These are phyloP conservation scores for Penicilliopsis zonata DNA, from an alignment of 495 filamentous ascomycete species.

Conservation along the genomic window DNA sequence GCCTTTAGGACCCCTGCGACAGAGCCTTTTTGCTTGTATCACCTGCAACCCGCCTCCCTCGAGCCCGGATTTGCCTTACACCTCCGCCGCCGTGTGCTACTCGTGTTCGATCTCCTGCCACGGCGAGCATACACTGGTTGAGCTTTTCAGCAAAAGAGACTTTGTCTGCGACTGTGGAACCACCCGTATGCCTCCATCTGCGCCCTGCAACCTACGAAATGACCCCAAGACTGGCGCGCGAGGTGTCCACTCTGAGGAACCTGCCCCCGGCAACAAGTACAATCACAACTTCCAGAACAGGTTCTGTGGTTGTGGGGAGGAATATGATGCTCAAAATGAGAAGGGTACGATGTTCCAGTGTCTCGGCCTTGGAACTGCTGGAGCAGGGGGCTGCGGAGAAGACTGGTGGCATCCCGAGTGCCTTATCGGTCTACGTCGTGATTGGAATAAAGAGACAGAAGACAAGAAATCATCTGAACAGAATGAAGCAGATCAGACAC, in stretches of 20 bases:
- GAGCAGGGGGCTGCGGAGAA: slow-evolving; percentile 84
- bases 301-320: slow-evolving; percentile 81
- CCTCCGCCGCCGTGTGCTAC: slow-evolving; percentile 81
- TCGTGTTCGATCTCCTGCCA: slow-evolving; percentile 95
- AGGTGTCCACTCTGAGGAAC: slow-evolving; percentile 63
- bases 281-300: slow-evolving; percentile 89
- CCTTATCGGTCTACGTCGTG: slow-evolving; percentile 61
- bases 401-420: slow-evolving; percentile 99
- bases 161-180: slow-evolving; percentile 98
- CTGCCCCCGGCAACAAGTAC: slow-evolving; percentile 68
- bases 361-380: slow-evolving; percentile 66
- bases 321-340: slow-evolving; percentile 76
- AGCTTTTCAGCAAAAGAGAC: slow-evolving; percentile 90
- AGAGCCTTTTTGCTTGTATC: slow-evolving; percentile 78
- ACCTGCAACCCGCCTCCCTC: slow-evolving; percentile 79
- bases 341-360: slow-evolving; percentile 99
- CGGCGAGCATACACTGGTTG: slow-evolving; percentile 86
- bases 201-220: slow-evolving; percentile 66
- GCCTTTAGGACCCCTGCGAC: slow-evolving; percentile 72
- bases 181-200: slow-evolving; percentile 54
- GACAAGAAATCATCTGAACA: slow-evolving; percentile 9
- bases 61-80: slow-evolving; percentile 48
- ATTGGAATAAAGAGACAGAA: slow-evolving; percentile 25
- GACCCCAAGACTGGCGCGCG: slow-evolving; percentile 62
- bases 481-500: slow-evolving; percentile 2